Percentiles rank a stretch among this genome's conserved stretches.
phyloP scores from a whole-genome alignment of 2,329 filamentous ascomycete genomes.

The Aspergillus carbonarius region DNA sequence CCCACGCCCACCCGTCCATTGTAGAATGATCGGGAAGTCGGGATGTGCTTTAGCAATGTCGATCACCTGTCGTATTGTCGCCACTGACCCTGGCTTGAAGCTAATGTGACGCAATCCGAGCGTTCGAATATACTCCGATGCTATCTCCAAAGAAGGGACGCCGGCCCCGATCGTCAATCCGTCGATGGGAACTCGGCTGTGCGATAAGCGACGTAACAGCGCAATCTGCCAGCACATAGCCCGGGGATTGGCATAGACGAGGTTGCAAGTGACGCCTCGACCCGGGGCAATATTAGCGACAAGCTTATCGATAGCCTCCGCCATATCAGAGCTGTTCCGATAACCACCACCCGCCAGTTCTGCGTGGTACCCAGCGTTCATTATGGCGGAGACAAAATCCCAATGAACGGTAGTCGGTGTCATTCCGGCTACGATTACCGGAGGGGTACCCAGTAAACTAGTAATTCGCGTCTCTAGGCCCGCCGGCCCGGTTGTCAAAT shows the following conservation, averaged over 20 bases:
- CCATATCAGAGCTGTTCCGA: slow-evolving; percentile 47
- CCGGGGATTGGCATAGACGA: slow-evolving; percentile 56
- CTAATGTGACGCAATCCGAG: slow-evolving; percentile 88
- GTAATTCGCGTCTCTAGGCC: slow-evolving; percentile 98
- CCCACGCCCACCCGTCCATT: slow-evolving; percentile 93
- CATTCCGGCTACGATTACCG: slow-evolving; percentile 91
- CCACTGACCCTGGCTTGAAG: slow-evolving; percentile 89
- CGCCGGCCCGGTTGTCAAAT: slow-evolving; percentile 75
- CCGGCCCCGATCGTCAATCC: slow-evolving; percentile 89
- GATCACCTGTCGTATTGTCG: slow-evolving; percentile 83
- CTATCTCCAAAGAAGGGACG: slow-evolving; percentile 89
- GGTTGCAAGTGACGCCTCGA: slow-evolving; percentile 53
- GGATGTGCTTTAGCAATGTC: slow-evolving; percentile 95
- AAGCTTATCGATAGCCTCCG: slow-evolving; percentile 48
- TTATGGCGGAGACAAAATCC: slow-evolving; percentile 58
- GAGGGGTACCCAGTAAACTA: slow-evolving; percentile 77
- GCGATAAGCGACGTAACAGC: slow-evolving; percentile 55
- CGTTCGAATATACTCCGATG: slow-evolving; percentile 90
- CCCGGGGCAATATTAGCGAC: slow-evolving; percentile 66
- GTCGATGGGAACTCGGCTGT: slow-evolving; percentile 81
- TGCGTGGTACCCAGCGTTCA: slow-evolving; percentile 50
- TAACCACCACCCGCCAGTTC: slow-evolving; percentile 54
- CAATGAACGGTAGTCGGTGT: slow-evolving; percentile 84
- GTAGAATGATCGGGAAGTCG: slow-evolving; percentile 84
- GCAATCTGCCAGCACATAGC: slow-evolving; percentile 56